Conservation (phyloP, 225 moss, liverwort and hornwort species). For the Rhytidiadelphus loreus region DNA sequence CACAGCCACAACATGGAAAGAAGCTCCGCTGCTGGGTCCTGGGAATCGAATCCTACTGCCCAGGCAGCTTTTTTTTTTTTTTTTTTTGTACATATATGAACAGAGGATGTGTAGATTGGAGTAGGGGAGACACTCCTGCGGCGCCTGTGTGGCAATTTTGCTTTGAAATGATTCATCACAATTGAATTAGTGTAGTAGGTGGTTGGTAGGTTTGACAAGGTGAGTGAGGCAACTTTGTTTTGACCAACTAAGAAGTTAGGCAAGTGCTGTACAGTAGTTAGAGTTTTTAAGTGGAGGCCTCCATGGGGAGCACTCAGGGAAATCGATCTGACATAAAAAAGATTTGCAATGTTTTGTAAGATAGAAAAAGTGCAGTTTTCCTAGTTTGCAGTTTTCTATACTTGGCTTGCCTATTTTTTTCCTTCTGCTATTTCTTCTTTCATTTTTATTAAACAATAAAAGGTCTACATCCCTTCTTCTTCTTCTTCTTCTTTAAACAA, state of each 20-base stretch:
- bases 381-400: not conserved
- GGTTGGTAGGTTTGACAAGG: not conserved
- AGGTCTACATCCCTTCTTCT: no score
- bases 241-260: not conserved
- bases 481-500: no score
- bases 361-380: not conserved
- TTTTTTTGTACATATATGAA: not conserved
- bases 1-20: not conserved
- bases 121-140: not conserved
- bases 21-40: not conserved
- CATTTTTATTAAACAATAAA: not conserved
- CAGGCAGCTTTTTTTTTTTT: not conserved
- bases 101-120: slow-evolving; percentile 3
- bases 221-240: not conserved
- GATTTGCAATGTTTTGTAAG: not conserved
- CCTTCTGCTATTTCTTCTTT: not conserved
- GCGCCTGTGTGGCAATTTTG: slow-evolving; percentile 12
- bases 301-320: not conserved
- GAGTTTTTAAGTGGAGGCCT: not conserved
- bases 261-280: not conserved
- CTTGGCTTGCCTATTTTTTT: not conserved
- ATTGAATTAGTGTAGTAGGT: not conserved
- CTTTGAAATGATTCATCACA: not conserved
- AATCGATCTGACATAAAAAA: not conserved
- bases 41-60: not conserved